Conservation (phyloP, 208 protist genomes). For the Leishmania aethiopica region DNA sequence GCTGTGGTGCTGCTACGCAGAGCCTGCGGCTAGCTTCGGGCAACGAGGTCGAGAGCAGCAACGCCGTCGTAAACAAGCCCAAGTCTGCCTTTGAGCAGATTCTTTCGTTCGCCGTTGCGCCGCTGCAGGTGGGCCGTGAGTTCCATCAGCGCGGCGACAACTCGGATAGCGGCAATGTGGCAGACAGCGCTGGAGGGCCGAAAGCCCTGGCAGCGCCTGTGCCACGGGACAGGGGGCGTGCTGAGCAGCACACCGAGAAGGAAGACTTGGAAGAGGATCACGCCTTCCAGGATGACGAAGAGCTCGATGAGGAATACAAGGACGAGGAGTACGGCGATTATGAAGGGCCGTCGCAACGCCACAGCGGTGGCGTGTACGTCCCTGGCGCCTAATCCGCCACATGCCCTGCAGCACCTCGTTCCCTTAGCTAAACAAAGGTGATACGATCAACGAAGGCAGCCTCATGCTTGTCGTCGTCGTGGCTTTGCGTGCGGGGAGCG, state of each 20-base stretch:
- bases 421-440: background rate
- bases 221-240: background rate
- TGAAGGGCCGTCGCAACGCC: slow-evolving; percentile 11
- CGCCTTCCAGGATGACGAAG: slow-evolving; percentile 15
- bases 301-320: slow-evolving; percentile 7
- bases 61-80: slow-evolving; percentile 1
- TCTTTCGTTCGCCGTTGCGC: slow-evolving; percentile 35
- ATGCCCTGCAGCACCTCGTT: background rate
- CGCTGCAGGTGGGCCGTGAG: slow-evolving; percentile 28
- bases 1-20: background rate
- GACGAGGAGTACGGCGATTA: slow-evolving; percentile 33
- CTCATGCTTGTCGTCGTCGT: background rate
- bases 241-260: background rate
- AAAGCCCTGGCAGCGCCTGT: background rate
- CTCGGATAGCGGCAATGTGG: background rate
- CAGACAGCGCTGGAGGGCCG: background rate
- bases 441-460: background rate
- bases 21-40: too few species aligned
- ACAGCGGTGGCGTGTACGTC: background rate
- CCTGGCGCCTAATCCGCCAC: background rate
- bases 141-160: slow-evolving; percentile 44
- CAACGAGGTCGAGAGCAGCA: background rate
- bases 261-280: background rate
- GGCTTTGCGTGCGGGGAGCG: background rate
- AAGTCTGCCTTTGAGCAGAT: slow-evolving; percentile 54